Evolutionary conservation across 2,329 filamentous ascomycete species (phyloP), one percentile per base, ranked within the genome.

Genomic region (Colletotrichum ledebouriae): DNA sequence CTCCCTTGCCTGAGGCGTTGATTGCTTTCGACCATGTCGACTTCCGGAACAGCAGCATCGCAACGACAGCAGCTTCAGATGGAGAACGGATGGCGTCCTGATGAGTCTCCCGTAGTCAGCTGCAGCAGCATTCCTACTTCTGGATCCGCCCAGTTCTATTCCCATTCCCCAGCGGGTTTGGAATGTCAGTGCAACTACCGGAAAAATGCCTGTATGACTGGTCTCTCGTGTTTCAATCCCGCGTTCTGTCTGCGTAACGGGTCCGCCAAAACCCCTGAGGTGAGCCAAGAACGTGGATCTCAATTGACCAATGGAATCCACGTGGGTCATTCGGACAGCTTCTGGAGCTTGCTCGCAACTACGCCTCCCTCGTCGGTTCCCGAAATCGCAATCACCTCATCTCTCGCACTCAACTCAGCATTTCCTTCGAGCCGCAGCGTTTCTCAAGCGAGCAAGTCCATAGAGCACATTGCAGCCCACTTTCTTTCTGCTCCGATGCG

Each of bases 291-390:
- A 33, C 33, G 46, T 65, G 42, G n/a, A 25, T 12, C 33, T 53
- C 49, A 65, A 68, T 68, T 68, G 61, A 56, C 61, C 61, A 68
- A 68, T 68, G 49, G 50, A 39, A 39, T 46, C 41, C 61, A 65
- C 65, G 42, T 49, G 33, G 22, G 33, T 49, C 33, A n/a, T 13
- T 55, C 55, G 47, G 47, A 49, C 61, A 59, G 61, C 65, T 56
- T 68, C 65, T 68, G 55, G 65, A 68, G 65, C 65, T 65, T 50
- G 34, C 65, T 68, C 39, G 59, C 57, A 58, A 42, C 17, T 57
- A 57, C 53, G 53, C 39, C 53, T 57, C 53, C 53, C 17, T 44
- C 39, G 22, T 17, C 39, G 20, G 46, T 44, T 17, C 41, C 41
- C 60, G 46, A 64, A 57, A 33, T 58, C 61, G 55, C 61, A 68